Evolutionary conservation across 2,329 filamentous ascomycete species (phyloP).

Genomic region (Colletotrichum salicis): DNA sequence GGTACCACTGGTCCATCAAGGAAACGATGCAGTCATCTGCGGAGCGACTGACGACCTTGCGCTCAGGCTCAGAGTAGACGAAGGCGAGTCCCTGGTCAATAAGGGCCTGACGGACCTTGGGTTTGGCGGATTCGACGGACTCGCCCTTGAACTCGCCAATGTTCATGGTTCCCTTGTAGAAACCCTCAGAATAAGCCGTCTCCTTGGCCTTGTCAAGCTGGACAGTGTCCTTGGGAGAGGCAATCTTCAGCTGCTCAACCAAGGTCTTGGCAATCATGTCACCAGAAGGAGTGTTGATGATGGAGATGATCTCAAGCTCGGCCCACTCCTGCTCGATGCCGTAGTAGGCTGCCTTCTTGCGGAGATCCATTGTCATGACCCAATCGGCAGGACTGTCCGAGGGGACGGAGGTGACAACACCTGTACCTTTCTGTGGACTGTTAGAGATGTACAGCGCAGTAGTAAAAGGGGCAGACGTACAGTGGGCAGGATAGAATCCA

Average conservation of each 20-base stretch:
- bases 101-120: conserved; percentile 82
- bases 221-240: conserved; percentile 93
- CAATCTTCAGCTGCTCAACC: conserved; percentile 94
- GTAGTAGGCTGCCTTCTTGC: conserved; percentile 96
- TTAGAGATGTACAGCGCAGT: not conserved
- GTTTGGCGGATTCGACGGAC: conserved; percentile 86
- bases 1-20: conserved; percentile 96
- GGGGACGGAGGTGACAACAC: conserved; percentile 94
- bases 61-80: conserved; percentile 92
- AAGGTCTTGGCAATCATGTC: conserved; percentile 85
- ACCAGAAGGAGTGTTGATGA: conserved; percentile 92
- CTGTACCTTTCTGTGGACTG: conserved; percentile 78
- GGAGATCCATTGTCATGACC: conserved; percentile 85
- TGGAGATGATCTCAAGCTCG: conserved; percentile 86
- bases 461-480: not conserved
- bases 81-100: conserved; percentile 84
- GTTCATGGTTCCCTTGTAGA: conserved; percentile 90
- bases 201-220: conserved; percentile 93
- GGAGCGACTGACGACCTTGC: conserved; percentile 86
- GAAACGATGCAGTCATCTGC: conserved; percentile 94
- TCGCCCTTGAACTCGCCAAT: conserved; percentile 89
- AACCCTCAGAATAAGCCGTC: conserved; percentile 91
- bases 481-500: conserved; percentile 90
- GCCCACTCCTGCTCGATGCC: conserved; percentile 97
- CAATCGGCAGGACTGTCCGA: conserved; percentile 97